A percentile compares a stretch with the other conserved stretches of the same genome.
Evolutionary conservation across 345 rosid genomes (phyloP).

Genomic region (Geranium rotundifolium): DNA sequence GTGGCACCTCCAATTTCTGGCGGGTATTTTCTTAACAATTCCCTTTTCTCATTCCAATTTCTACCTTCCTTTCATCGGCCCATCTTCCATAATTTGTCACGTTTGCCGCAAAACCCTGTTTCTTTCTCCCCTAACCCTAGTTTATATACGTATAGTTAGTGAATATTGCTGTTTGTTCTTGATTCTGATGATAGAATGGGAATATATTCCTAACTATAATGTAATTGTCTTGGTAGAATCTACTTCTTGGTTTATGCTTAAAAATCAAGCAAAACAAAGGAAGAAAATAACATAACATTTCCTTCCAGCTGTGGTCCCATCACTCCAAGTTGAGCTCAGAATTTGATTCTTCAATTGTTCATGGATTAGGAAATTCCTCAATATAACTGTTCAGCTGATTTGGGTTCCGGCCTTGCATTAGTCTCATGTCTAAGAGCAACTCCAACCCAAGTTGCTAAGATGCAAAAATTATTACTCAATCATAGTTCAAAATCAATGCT

Average conservation of each 20-base stretch:
- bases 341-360: too few relatives aligned
- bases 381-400: neutral
- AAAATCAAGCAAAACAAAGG: too few relatives aligned
- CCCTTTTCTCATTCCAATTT: neutral
- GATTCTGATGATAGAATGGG: neutral
- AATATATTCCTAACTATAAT: too few relatives aligned
- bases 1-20: slow-evolving; percentile 12
- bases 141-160: too few relatives aligned
- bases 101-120: neutral
- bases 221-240: too few relatives aligned
- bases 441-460: too few relatives aligned
- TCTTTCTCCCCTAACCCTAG: neutral
- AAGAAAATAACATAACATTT: too few relatives aligned
- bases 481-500: too few relatives aligned
- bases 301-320: neutral
- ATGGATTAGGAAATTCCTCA: neutral
- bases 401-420: neutral
- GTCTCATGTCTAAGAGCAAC: too few relatives aligned
- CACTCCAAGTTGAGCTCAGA: too few relatives aligned
- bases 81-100: neutral
- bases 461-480: too few relatives aligned
- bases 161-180: neutral
- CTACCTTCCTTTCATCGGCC: neutral
- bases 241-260: too few relatives aligned
- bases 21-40: neutral